These are phyloP conservation scores for Chenopodium quinoa DNA, from an alignment of 148 eudicot genomes.

Conservation along the genomic window DNA sequence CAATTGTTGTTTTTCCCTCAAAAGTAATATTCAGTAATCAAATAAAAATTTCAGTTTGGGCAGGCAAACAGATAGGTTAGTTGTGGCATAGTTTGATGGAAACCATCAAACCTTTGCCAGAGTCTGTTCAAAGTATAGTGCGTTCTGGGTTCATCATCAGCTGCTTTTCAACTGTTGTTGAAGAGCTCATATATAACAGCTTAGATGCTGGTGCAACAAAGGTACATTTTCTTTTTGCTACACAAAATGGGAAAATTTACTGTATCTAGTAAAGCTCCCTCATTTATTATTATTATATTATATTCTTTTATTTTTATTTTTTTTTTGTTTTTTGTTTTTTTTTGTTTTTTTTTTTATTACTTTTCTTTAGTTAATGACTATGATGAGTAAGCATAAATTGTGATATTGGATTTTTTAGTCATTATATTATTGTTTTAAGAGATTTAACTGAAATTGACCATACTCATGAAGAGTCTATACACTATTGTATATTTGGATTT, in stretches of 20 bases:
- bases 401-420: neutral
- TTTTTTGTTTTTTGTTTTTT: no score
- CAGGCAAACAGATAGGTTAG: conserved; percentile 16
- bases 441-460: no score
- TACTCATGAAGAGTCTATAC: conserved; percentile 1
- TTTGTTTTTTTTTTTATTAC: no score
- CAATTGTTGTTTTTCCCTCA: neutral
- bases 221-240: conserved; percentile 32
- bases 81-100: conserved; percentile 41
- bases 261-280: no score
- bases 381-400: neutral
- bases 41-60: conserved; percentile 9
- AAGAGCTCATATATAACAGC: conserved; percentile 91
- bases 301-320: no score
- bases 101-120: conserved; percentile 69
- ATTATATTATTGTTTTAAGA: neutral
- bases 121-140: conserved; percentile 56
- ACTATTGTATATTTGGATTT: neutral
- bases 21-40: neutral
- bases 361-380: no score
- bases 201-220: conserved; percentile 90
- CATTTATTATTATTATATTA: no score
- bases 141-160: conserved; percentile 76
- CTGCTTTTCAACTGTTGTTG: conserved; percentile 72
- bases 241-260: neutral